Conservation (phyloP, 2,329 filamentous ascomycete genomes). For the Colletotrichum orchidophilum region DNA sequence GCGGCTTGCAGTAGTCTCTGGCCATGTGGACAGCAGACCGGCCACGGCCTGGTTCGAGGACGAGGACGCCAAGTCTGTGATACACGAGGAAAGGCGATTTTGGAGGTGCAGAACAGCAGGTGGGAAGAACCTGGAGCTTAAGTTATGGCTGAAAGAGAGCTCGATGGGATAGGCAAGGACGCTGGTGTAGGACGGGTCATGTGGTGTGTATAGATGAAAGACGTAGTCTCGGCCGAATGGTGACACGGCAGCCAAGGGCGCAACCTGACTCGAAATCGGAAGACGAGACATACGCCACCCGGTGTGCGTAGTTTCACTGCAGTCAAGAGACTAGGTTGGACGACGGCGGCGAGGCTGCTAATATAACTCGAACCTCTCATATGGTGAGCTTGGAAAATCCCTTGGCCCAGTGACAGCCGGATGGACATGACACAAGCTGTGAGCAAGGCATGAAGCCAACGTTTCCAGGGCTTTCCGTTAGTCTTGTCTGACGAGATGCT, state of each 20-base stretch:
- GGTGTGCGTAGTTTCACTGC: slow-evolving; percentile 16
- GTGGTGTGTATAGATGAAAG: slow-evolving; percentile 15
- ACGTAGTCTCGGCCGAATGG: slow-evolving; percentile 7
- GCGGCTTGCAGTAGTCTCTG: slow-evolving; percentile 30
- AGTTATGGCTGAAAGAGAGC: slow-evolving; percentile 5
- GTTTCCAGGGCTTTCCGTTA: background rate
- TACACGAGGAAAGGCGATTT: slow-evolving; percentile 30
- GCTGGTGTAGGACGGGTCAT: background rate
- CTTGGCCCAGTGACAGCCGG: slow-evolving; percentile 1
- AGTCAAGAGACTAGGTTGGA: slow-evolving; percentile 27
- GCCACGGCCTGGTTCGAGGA: slow-evolving; percentile 6
- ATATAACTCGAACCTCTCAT: slow-evolving; percentile 11
- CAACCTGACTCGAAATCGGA: background rate
- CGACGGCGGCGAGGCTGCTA: slow-evolving; percentile 7
- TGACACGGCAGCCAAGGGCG: background rate
- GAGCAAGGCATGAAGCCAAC: background rate
- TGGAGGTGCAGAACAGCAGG: slow-evolving; percentile 17
- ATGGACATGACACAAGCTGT: background rate
- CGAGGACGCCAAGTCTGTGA: slow-evolving; percentile 32
- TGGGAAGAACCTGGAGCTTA: background rate
- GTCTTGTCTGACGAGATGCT: slow-evolving; percentile 2
- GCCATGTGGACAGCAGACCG: slow-evolving; percentile 19
- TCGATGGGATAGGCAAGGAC: background rate
- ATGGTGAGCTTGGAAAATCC: background rate
- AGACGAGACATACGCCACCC: slow-evolving; percentile 5